Evolutionary conservation across 768 basidiomycete genomes (phyloP).

Genomic region (Lepiota venenata): DNA sequence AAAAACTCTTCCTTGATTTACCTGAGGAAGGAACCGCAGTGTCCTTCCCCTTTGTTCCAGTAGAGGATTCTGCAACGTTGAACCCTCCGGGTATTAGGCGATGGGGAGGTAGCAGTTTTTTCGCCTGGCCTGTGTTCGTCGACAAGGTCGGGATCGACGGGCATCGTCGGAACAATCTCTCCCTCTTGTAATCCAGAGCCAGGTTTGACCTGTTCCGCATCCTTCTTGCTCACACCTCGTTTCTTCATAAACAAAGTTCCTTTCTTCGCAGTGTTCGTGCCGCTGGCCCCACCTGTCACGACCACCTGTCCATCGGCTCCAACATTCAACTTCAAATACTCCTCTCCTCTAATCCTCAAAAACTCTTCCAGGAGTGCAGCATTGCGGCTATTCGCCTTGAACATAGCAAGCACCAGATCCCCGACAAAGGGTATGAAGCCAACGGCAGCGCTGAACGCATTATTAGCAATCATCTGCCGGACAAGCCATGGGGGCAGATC

Average conservation of each 20-base stretch:
- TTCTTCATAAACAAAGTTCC: slow-evolving; percentile 20
- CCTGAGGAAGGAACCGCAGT: too few species aligned
- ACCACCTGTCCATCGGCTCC: slow-evolving; percentile 21
- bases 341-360: slow-evolving; percentile 72
- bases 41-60: too few species aligned
- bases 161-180: slow-evolving; percentile 22
- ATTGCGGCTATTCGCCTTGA: slow-evolving; percentile 88
- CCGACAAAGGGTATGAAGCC: slow-evolving; percentile 72
- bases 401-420: slow-evolving; percentile 72
- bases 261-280: slow-evolving; percentile 16
- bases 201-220: slow-evolving; percentile 45
- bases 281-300: slow-evolving; percentile 13
- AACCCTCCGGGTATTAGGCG: too few species aligned
- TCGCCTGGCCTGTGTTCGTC: too few species aligned
- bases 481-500: slow-evolving; percentile 68
- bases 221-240: slow-evolving; percentile 27
- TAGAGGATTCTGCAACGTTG: too few species aligned
- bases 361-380: slow-evolving; percentile 85
- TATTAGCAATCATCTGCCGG: slow-evolving; percentile 74
- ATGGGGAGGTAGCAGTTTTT: too few species aligned
- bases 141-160: too few species aligned
- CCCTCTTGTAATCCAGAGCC: slow-evolving; percentile 45
- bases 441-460: slow-evolving; percentile 60
- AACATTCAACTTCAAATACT: slow-evolving; percentile 53
- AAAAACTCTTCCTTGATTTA: too few species aligned